These are phyloP conservation scores for Brasenia schreberi DNA, from an alignment of 164 flowering plant species.

Conservation along the genomic window DNA sequence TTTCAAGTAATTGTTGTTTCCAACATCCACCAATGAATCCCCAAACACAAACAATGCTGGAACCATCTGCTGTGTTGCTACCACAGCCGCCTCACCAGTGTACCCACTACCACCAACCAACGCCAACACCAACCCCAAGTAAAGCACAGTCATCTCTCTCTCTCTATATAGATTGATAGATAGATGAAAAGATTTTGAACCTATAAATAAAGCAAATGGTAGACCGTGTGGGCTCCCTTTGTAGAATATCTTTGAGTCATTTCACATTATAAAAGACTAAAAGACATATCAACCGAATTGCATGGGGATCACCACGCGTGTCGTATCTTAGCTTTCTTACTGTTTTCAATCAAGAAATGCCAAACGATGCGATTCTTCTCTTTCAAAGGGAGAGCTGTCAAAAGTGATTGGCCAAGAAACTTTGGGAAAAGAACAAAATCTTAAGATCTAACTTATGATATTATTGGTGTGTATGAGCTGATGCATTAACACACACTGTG, in stretches of 20 bases:
- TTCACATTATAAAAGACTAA: not conserved
- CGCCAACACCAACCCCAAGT: not conserved
- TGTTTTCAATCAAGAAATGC: not conserved
- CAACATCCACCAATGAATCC: conserved; percentile 73
- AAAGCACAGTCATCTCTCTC: not conserved
- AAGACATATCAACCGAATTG: not conserved
- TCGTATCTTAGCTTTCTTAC: not conserved
- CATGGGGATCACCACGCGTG: not conserved
- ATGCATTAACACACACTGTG: too few relatives aligned
- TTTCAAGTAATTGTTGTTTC: conserved; percentile 57
- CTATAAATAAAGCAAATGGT: not conserved
- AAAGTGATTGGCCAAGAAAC: not conserved
- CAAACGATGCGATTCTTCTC: not conserved
- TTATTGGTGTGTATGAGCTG: too few relatives aligned
- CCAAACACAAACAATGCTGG: conserved; percentile 62
- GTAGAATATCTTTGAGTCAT: not conserved
- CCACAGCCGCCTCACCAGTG: not conserved
- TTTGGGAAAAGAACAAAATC: not conserved
- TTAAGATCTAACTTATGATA: too few relatives aligned
- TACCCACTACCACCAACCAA: not conserved
- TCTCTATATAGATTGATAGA: not conserved
- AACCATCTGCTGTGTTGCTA: conserved; percentile 7
- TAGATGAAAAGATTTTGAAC: not conserved
- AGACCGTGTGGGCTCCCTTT: conserved; percentile 2
- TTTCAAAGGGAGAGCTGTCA: too few relatives aligned